Percentiles rank a stretch among this genome's conserved stretches.
phyloP scores from a whole-genome alignment of 495 filamentous ascomycete species.

The Neurospora sp. region DNA sequence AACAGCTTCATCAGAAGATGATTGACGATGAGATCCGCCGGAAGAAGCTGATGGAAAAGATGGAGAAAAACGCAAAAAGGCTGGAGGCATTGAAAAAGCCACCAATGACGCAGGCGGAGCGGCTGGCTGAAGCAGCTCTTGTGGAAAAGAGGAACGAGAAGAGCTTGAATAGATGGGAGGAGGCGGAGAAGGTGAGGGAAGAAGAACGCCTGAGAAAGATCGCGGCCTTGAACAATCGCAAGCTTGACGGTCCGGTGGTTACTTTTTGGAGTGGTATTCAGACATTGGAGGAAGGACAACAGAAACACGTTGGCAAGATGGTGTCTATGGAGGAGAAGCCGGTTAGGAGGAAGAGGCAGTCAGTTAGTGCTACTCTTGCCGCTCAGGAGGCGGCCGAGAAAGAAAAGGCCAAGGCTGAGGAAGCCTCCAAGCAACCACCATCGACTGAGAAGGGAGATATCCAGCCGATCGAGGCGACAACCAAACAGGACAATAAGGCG shows the following conservation, averaged over 20 bases:
- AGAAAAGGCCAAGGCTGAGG: conserved; percentile 15
- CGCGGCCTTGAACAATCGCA: conserved; percentile 73
- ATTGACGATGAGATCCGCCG: conserved; percentile 74
- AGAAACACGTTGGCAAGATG: conserved; percentile 62
- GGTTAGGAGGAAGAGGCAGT: conserved; percentile 36
- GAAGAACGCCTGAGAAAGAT: conserved; percentile 74
- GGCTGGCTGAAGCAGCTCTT: conserved; percentile 70
- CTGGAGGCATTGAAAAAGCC: conserved; percentile 66
- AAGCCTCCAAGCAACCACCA: conserved; percentile 7
- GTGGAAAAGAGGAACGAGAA: conserved; percentile 79
- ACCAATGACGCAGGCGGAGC: conserved; percentile 81
- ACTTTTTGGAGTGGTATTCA: conserved; percentile 88
- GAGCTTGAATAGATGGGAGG: conserved; percentile 90
- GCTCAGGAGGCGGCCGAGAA: conserved; percentile 15
- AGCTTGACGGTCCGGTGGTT: conserved; percentile 79
- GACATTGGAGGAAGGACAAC: conserved; percentile 63
- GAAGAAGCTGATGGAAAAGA: conserved; percentile 64
- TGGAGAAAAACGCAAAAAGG: conserved; percentile 77
- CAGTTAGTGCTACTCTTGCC: conserved; percentile 10
- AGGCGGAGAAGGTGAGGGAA: conserved; percentile 73
- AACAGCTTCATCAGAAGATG: conserved; percentile 70
- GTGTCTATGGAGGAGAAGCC: conserved; percentile 49
- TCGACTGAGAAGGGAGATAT: conserved; percentile 9
- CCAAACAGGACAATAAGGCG: background rate
- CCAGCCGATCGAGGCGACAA: background rate